These are phyloP conservation scores for Raphanus raphanistrum DNA, from an alignment of 345 rosid genomes.

Conservation along the genomic window DNA sequence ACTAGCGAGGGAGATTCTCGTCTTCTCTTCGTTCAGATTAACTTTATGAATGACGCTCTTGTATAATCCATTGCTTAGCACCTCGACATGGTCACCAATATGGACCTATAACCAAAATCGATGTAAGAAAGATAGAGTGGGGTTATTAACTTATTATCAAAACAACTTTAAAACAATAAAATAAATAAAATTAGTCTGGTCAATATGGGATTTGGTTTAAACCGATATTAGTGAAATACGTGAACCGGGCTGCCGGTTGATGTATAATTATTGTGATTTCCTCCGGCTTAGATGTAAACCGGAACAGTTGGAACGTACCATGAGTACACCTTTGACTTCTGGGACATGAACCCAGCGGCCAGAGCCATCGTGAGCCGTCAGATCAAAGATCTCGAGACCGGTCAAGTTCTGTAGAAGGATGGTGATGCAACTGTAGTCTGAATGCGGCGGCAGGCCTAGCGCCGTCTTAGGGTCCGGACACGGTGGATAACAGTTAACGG, in stretches of 20 bases:
- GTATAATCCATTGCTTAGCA: conserved; percentile 66
- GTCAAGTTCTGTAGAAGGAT: conserved; percentile 53
- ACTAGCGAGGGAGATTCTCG: conserved; percentile 61
- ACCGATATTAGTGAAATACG: neutral
- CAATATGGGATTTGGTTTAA: neutral
- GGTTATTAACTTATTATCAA: neutral
- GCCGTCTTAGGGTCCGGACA: conserved; percentile 52
- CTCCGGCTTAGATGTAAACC: neutral
- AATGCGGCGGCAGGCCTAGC: conserved; percentile 63
- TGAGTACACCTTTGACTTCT: conserved; percentile 49
- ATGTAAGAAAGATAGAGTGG: neutral
- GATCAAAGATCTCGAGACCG: conserved; percentile 58
- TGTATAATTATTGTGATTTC: neutral
- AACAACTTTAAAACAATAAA: neutral
- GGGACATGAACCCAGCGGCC: conserved; percentile 54
- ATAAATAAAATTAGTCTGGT: neutral
- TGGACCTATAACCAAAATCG: conserved; percentile 40
- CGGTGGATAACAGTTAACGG: conserved; percentile 60
- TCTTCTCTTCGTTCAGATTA: conserved; percentile 39
- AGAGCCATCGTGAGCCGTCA: conserved; percentile 23
- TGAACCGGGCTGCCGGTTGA: neutral
- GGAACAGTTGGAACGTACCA: conserved; percentile 19
- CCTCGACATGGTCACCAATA: conserved; percentile 68
- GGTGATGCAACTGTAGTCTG: conserved; percentile 64
- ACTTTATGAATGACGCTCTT: conserved; percentile 61